Evolutionary conservation across 371 early-diverging fungal species (phyloP), one percentile per base, ranked within the genome.

Genomic region (Mucor piriformis): DNA sequence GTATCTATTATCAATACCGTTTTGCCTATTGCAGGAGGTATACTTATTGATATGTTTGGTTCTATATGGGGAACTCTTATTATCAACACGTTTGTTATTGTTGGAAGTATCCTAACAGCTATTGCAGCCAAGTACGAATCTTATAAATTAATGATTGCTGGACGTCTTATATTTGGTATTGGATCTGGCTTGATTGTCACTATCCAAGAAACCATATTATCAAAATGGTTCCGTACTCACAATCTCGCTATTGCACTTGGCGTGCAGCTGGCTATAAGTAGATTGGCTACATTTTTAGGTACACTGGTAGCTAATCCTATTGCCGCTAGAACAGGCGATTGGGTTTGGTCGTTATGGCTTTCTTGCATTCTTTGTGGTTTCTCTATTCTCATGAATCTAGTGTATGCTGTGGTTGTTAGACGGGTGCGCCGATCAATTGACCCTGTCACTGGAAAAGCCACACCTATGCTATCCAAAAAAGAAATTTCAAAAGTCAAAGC

Each of bases 1-100:
- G 88, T 88, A 2, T 81, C 88, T 1, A 75, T 88, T 43, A 87
- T 88, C 21, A 88, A 88, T 50, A 88, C 89, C 0, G 54, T 88
- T 13, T 54, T 88, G 16, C 89, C 89, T 8, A 72, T 88, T 3
- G 53, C 87, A 1, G 89, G 89, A 5, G 89, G 89, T 27, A 66
- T 88, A 21, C 84, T 86, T 54, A 77, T 88, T 38, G 88, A 88
- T 50, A 61, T 79, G 38, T 88, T 87, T n/a, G n/a, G n/a, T n/a
- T n/a, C n/a, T n/a, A n/a, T n/a, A n/a, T n/a, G n/a, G n/a, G n/a
- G n/a, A n/a, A n/a, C n/a, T n/a, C n/a, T n/a, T n/a, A n/a, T n/a
- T n/a, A n/a, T n/a, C n/a, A n/a, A n/a, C n/a, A n/a, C n/a, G n/a
- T n/a, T n/a, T n/a, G n/a, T n/a, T n/a, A n/a, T n/a, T n/a, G n/a